Evolutionary conservation across 2,329 filamentous ascomycete genomes (phyloP).

Genomic region (Pyrenochaeta sp.): DNA sequence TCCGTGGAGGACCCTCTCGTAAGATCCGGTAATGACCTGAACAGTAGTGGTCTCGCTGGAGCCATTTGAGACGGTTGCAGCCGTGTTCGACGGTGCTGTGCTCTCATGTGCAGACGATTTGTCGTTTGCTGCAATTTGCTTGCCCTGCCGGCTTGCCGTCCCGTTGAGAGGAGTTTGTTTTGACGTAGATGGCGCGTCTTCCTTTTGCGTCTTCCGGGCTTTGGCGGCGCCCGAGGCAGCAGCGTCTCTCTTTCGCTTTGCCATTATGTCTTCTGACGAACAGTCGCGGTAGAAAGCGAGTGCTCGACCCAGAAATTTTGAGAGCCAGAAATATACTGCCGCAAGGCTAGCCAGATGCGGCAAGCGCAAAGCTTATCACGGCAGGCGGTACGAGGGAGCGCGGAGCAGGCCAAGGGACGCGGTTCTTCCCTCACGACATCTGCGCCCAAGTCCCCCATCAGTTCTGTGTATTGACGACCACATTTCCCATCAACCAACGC

Average conservation of each 20-base stretch:
- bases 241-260: constrained; percentile 47
- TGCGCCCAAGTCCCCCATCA: constrained; percentile 38
- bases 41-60: constrained; percentile 57
- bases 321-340: constrained; percentile 31
- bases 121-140: constrained; percentile 23
- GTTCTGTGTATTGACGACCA: constrained; percentile 36
- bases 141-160: constrained; percentile 21
- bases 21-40: constrained; percentile 91
- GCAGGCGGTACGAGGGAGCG: constrained; percentile 23
- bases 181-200: constrained; percentile 23
- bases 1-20: constrained; percentile 91
- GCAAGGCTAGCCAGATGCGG: constrained; percentile 24
- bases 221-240: constrained; percentile 25
- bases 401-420: constrained; percentile 15
- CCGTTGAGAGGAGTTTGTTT: constrained; percentile 24
- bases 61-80: constrained; percentile 10
- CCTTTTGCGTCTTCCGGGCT: constrained; percentile 36
- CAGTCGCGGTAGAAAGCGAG: constrained; percentile 18
- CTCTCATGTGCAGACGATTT: constrained; percentile 25
- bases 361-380: constrained; percentile 36
- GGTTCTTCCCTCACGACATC: constrained; percentile 35
- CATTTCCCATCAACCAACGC: constrained; percentile 46
- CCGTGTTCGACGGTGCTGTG: constrained; percentile 16
- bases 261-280: constrained; percentile 31
- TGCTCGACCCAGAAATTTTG: constrained; percentile 12